Evolutionary conservation across 78 protist genomes (phyloP), one percentile per base, ranked within the genome.

Genomic region (Blattamonas nauphoetae): DNA sequence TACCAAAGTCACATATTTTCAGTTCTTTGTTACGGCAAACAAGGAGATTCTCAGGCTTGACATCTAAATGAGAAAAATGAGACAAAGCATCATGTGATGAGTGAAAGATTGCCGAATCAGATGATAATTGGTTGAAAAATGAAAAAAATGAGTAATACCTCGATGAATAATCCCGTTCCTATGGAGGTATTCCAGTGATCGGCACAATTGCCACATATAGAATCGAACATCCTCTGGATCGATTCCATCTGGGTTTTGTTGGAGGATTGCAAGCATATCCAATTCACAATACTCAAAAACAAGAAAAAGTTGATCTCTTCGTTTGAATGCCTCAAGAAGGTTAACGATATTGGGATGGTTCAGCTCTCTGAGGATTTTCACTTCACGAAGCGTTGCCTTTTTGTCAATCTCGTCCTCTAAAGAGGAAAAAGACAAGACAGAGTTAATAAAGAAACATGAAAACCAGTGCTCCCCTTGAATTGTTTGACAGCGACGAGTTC

Each of bases 41-140:
- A 35, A 92, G 88, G 55, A 92, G 86, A 81, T 92, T 94, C 87
- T 92, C 94, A 3, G 93, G 93, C 81, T 93, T 93, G 81, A 93
- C 87, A 63, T 93, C 95, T 86, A 78, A 1, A 2, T 41, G 33
- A 2, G 64, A 43, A 45, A 21, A 1, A 3, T 1, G n/a, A 29
- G 71, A 29, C 71, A 55, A n/a, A n/a, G n/a, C n/a, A n/a, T n/a
- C n/a, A n/a, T n/a, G n/a, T n/a, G n/a, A n/a, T n/a, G n/a, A n/a
- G n/a, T n/a, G n/a, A n/a, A n/a, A n/a, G n/a, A n/a, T n/a, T n/a
- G n/a, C n/a, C n/a, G n/a, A n/a, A n/a, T n/a, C n/a, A n/a, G n/a
- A 55, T 55, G 21, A 55, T 55, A 21, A 29, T 55, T 11, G 21
- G 71, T 21, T 55, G 21, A 55, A 55, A 55, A 80, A 32, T 32